Percentiles rank a stretch among this genome's conserved stretches.
Conservation (phyloP, 2,329 filamentous ascomycete species). For the Colletotrichum cuscutae region DNA sequence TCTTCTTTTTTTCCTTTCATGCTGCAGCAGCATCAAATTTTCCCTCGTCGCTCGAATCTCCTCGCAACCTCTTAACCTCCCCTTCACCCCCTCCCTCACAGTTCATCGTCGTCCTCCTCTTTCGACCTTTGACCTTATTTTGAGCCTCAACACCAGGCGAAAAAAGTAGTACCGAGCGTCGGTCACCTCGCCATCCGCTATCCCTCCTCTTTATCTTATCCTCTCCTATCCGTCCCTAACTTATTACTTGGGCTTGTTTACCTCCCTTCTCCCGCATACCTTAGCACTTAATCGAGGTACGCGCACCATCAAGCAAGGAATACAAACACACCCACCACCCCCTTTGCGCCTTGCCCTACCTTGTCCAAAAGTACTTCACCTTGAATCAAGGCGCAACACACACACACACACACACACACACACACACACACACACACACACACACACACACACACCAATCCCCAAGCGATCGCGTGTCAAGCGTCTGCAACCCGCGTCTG, state of each 20-base stretch:
- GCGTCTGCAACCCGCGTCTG: constrained; percentile 16
- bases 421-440: no score
- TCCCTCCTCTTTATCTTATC: not conserved
- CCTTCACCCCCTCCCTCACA: constrained; percentile 29
- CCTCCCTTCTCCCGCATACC: not conserved
- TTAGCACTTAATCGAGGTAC: not conserved
- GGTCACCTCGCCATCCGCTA: not conserved
- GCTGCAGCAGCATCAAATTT: constrained; percentile 8
- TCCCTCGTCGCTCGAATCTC: constrained; percentile 31
- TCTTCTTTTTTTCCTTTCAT: constrained; percentile 17
- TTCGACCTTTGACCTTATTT: not conserved
- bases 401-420: not conserved
- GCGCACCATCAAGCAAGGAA: not conserved
- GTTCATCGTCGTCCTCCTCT: constrained; percentile 1
- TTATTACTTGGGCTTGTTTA: not conserved
- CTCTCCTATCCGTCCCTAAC: not conserved
- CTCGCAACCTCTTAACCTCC: constrained; percentile 27
- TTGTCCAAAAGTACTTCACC: no score
- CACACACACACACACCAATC: not conserved
- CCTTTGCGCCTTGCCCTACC: not conserved
- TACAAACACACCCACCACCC: not conserved
- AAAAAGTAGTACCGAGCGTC: not conserved
- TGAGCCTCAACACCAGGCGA: constrained; percentile 20
- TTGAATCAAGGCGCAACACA: not conserved
- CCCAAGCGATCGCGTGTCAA: constrained; percentile 21